Base-by-base conservation (phyloP, 2,329 filamentous ascomycete genomes). In the Graphilbum ipis-grandicollis region DNA sequence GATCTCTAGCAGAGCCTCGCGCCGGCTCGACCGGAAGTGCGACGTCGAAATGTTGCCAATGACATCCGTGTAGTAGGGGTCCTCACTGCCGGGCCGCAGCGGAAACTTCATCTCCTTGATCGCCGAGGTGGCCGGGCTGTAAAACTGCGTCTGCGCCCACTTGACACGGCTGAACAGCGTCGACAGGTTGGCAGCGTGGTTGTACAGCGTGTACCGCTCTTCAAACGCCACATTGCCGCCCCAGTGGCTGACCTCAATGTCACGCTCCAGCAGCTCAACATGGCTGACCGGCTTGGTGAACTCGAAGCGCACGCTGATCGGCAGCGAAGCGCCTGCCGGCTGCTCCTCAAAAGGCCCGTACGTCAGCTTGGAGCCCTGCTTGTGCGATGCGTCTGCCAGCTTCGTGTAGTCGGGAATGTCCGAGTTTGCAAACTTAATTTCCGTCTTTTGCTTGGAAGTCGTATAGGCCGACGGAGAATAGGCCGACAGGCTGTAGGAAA, bases 21-120 rank as follows among this genome's bases (percentile, higher is more conserved):
- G 75, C 53, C 68, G 71, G 53, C 73, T 81, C 46, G 66, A 74
- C 43, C 86, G 71, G 68, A 93, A 98, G 43, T 71, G 72, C 39
- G 85, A 93, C 1, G 90, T 98, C 21, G 86, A 93, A 22, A 98
- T 85, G 52, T 98, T 98, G 47, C 90, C 90, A 51, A 98, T 93
- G 48, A 84, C 81, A 54, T 98, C 90, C 35, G 79, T 86, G 58
- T 90, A 98, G 66, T 98, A 98, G 5, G 88, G 72, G 51, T 94
- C 83, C 38, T 75, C 68, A 43, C 81, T 85, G 44, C 88, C 85
- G 14, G 77, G 67, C 36, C 71, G 73, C 36, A 98, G 71, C 13
- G 84, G 80, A 49, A 93, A 76, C 45, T 71, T 75, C 42, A 98
- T 60, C 52, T 85, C 79, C 55, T 79, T 86, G 44, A 96, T 66